Base-by-base conservation (phyloP, 2,329 filamentous ascomycete genomes). In the Neonectria ditissima region DNA sequence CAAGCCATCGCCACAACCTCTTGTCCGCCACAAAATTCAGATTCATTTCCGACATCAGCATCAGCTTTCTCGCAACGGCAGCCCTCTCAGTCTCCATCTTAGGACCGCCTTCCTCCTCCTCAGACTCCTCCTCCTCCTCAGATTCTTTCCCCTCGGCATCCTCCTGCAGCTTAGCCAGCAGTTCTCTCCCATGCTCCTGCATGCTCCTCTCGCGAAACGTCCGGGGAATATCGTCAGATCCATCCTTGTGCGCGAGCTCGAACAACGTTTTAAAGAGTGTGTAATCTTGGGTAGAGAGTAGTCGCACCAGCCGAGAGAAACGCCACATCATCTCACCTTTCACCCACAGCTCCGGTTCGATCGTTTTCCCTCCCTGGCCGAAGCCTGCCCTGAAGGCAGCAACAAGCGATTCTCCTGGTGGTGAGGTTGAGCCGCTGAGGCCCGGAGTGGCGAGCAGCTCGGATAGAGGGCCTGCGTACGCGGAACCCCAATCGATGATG, bases 401-500 rank as follows among this genome's bases (percentile, higher is more conserved):
- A 22, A 44, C 44, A 16, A 65, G 59, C 11, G 39, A 56, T 20
- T 53, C 41, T 28, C 18, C 16, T 3, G 43, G 57, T 14, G 50
- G 28, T 9, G 24, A 41, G 22, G 18, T 22, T 30, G 30, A 48
- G n/a, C 57, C 57, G 8, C 48, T 58, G 3, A 69, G 54, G 5
- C 53, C 48, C 10, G 60, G 66, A 16, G 65, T 54, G 5, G 57
- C 61, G 13, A 69, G 66, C 16, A 70, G 20, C 52, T 69, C 69
- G 1, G 65, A 55, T 7, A 71, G 44, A 24, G 70, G 68, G 10
- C 66, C 61, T 16, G 69, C 48, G 48, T 62, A 58, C 43, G 71
- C 44, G 30, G 65, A 73, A 18, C 66, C 59, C 73, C 69, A 75
- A 43, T 74, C 72, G 53, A 75, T 73, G 18, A 74, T 65, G 43